Conservation (phyloP, 2,329 filamentous ascomycete species). For the Spiromastix sp. region DNA sequence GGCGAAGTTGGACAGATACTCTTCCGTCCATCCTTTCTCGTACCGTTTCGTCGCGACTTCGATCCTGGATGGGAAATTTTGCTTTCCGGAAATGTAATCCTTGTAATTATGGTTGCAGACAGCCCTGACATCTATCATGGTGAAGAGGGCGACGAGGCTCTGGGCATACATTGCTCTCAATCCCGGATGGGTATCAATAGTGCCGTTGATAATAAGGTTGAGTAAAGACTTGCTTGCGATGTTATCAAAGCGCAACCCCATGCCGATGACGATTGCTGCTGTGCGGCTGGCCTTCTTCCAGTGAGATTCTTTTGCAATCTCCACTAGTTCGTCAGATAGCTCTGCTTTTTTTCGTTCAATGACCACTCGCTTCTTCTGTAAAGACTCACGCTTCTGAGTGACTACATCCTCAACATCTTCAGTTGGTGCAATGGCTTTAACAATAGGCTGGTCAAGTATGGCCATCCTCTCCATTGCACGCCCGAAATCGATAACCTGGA, state of each 20-base stretch:
- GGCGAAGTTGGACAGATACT: conserved; percentile 68
- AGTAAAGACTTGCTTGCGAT: conserved; percentile 75
- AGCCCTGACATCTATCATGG: conserved; percentile 77
- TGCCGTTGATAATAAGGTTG: conserved; percentile 68
- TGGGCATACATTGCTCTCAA: conserved; percentile 72
- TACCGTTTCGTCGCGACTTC: conserved; percentile 62
- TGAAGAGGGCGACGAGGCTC: conserved; percentile 68
- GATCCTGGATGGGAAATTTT: conserved; percentile 66
- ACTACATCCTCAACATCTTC: conserved; percentile 54
- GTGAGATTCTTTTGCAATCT: conserved; percentile 67
- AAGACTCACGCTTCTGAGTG: conserved; percentile 58
- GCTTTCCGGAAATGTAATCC: conserved; percentile 73
- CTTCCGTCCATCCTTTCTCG: conserved; percentile 66
- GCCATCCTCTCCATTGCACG: conserved; percentile 80
- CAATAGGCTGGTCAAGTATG: conserved; percentile 60
- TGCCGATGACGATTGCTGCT: conserved; percentile 78
- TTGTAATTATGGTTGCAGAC: conserved; percentile 78
- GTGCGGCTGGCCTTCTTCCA: conserved; percentile 94
- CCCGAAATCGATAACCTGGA: conserved; percentile 83
- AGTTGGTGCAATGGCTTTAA: conserved; percentile 61
- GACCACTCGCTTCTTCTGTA: conserved; percentile 60
- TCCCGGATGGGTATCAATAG: conserved; percentile 83
- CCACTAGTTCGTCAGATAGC: conserved; percentile 71
- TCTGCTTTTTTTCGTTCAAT: conserved; percentile 78
- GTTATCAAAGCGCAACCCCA: conserved; percentile 83